Percentiles rank a stretch among this genome's conserved stretches.
Conservation (phyloP, 2,329 filamentous ascomycete genomes). For the Claviceps fusiformis region DNA sequence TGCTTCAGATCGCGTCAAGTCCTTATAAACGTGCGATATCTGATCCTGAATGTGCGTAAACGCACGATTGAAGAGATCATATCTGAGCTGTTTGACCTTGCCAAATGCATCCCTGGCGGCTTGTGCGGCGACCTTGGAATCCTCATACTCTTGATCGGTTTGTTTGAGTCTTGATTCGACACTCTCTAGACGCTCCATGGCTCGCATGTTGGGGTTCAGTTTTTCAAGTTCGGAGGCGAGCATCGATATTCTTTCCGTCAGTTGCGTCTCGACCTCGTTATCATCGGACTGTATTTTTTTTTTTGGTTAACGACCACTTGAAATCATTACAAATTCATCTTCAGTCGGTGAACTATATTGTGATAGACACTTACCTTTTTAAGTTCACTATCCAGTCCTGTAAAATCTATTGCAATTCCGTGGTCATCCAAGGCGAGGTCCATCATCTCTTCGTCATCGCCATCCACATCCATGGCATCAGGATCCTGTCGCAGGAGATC, state of each 20-base stretch:
- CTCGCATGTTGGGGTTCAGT: constrained; percentile 92
- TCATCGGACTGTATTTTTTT: constrained; percentile 49
- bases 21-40: constrained; percentile 87
- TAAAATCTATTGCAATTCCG: constrained; percentile 82
- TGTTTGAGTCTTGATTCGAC: constrained; percentile 71
- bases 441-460: constrained; percentile 45
- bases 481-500: constrained; percentile 61
- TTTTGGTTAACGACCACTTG: constrained; percentile 14
- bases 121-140: constrained; percentile 61
- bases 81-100: constrained; percentile 65
- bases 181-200: constrained; percentile 77
- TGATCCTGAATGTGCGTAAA: constrained; percentile 92
- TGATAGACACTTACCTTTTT: constrained; percentile 46
- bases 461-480: constrained; percentile 87
- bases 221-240: constrained; percentile 77
- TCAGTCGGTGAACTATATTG: background rate
- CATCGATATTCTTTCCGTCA: constrained; percentile 64
- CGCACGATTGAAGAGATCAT: constrained; percentile 87
- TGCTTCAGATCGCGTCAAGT: constrained; percentile 78
- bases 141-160: constrained; percentile 81
- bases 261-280: constrained; percentile 55
- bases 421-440: constrained; percentile 68
- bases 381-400: constrained; percentile 66
- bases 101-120: constrained; percentile 74
- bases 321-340: background rate